These are phyloP conservation scores for Leccinum fibrillosum DNA, from an alignment of 768 basidiomycete genomes.

Conservation along the genomic window DNA sequence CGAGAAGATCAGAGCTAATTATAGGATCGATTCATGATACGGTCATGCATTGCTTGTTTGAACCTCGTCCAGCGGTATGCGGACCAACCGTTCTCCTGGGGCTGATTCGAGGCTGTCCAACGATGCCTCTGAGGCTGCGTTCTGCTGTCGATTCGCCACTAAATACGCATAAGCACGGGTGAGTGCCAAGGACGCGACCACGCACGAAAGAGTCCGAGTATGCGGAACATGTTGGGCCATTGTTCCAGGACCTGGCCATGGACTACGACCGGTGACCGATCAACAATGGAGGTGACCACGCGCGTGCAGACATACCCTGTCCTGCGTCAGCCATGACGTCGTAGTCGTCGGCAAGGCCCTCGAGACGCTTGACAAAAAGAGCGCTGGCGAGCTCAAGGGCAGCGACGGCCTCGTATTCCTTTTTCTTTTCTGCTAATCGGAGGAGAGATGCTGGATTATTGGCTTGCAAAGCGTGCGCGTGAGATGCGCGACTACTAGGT, in stretches of 20 bases:
- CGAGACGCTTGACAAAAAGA: conserved; percentile 64
- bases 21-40: conserved; percentile 4
- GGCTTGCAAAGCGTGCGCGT: conserved; percentile 38
- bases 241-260: conserved; percentile 76
- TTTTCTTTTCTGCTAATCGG: conserved; percentile 74
- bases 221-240: conserved; percentile 83
- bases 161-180: not conserved
- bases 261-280: conserved; percentile 37
- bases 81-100: conserved; percentile 63
- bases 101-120: conserved; percentile 10
- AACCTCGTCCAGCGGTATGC: conserved; percentile 70
- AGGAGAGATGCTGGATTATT: conserved; percentile 48
- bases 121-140: conserved; percentile 25
- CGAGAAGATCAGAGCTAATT: no score
- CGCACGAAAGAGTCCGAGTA: conserved; percentile 66
- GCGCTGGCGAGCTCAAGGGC: conserved; percentile 66
- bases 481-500: conserved; percentile 48
- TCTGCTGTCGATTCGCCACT: conserved; percentile 51
- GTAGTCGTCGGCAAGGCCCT: conserved; percentile 67
- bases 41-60: conserved; percentile 28
- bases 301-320: conserved; percentile 41
- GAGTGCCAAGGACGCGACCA: conserved; percentile 2
- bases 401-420: conserved; percentile 72
- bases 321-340: conserved; percentile 78
- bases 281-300: not conserved